Evolutionary conservation across 2,329 filamentous ascomycete genomes (phyloP).

Genomic region (Pyrenophora tritici-repentis): DNA sequence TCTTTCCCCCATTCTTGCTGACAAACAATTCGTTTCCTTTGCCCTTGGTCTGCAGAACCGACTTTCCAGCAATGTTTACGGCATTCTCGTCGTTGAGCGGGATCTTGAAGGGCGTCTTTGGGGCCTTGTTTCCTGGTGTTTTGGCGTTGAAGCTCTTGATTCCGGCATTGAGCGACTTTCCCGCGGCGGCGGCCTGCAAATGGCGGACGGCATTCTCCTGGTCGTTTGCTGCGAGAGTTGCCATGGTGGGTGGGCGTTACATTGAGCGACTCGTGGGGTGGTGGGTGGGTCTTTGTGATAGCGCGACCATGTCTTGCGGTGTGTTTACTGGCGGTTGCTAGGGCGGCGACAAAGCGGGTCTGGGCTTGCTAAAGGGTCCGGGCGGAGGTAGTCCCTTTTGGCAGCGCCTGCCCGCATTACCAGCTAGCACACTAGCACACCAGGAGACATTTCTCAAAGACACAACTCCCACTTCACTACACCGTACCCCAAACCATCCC

Average conservation of each 20-base stretch:
- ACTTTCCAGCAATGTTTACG: slow-evolving; percentile 66
- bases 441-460: slow-evolving; percentile 25
- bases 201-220: slow-evolving; percentile 85
- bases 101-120: slow-evolving; percentile 82
- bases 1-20: slow-evolving; percentile 58
- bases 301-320: background rate
- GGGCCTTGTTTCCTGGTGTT: slow-evolving; percentile 75
- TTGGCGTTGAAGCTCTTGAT: slow-evolving; percentile 68
- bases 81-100: slow-evolving; percentile 85
- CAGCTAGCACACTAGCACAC: slow-evolving; percentile 23
- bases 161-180: slow-evolving; percentile 73
- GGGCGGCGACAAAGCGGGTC: slow-evolving; percentile 11
- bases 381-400: slow-evolving; percentile 22
- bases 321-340: slow-evolving; percentile 43
- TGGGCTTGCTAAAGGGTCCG: slow-evolving; percentile 22
- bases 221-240: slow-evolving; percentile 79
- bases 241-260: slow-evolving; percentile 37
- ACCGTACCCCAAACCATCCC: slow-evolving; percentile 8
- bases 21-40: slow-evolving; percentile 59
- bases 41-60: slow-evolving; percentile 60
- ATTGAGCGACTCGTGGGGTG: slow-evolving; percentile 33
- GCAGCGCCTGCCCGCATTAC: slow-evolving; percentile 36
- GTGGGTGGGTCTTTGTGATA: slow-evolving; percentile 11
- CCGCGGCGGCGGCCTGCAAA: slow-evolving; percentile 70
- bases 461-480: slow-evolving; percentile 27